A percentile compares a stretch with the other conserved stretches of the same genome.
Evolutionary conservation across 306 rosid species (phyloP).

Genomic region (Urtica urens): DNA sequence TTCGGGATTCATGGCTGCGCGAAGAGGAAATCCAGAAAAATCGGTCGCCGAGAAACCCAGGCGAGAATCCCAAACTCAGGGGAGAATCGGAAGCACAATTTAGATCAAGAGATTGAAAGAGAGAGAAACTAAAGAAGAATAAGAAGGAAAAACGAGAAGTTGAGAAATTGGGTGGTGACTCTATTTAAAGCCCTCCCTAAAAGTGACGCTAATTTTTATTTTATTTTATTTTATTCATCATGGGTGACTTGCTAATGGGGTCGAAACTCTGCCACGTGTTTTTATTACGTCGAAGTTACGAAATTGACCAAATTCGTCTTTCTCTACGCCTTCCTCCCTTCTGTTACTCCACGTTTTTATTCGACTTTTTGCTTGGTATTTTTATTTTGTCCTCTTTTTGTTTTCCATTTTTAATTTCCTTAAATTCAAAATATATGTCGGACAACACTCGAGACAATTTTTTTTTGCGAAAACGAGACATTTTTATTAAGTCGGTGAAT

Average conservation of each 20-base stretch:
- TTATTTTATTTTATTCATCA: not conserved
- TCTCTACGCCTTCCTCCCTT: too few species aligned
- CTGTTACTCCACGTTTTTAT: too few species aligned
- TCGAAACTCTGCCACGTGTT: conserved; percentile 34
- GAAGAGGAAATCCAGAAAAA: conserved; percentile 20
- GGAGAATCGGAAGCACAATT: conserved; percentile 10
- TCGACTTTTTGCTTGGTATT: too few species aligned
- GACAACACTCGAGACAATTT: too few species aligned
- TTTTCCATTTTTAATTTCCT: too few species aligned
- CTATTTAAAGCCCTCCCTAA: conserved; percentile 33
- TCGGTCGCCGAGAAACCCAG: not conserved
- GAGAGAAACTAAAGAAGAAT: conserved; percentile 1
- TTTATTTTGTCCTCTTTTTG: too few species aligned
- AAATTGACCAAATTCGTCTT: not conserved
- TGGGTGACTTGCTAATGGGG: conserved; percentile 28
- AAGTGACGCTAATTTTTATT: conserved; percentile 19
- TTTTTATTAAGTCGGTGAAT: too few species aligned
- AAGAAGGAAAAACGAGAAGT: conserved; percentile 18
- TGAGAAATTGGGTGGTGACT: not conserved
- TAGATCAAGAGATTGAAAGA: conserved; percentile 5
- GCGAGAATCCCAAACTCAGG: conserved; percentile 13
- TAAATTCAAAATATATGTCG: too few species aligned
- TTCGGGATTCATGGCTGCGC: conserved; percentile 78
- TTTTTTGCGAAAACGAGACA: too few species aligned
- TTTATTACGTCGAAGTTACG: not conserved